Base-by-base conservation (phyloP, 805 yeast genomes). In the Wickerhamomyces bovis region DNA sequence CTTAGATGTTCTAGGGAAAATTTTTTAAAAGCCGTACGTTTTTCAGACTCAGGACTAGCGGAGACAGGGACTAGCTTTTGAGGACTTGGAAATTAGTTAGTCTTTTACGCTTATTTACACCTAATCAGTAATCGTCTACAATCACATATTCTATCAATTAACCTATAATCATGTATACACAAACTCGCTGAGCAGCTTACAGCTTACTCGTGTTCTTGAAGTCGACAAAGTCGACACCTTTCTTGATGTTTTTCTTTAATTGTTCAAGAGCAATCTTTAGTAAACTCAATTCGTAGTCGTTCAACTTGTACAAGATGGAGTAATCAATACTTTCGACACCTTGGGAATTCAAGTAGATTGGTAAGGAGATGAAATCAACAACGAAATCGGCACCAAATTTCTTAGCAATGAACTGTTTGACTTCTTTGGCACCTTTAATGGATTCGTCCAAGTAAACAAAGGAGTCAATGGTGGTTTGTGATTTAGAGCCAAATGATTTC, bases 321-420 rank as follows among this genome's bases (percentile, higher is more conserved):
- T 70, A 73, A 56, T 83, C 74, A 45, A 85, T 77, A 51, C 72
- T 73, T 42, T 69, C 71, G 47, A 81, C 72, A 55, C 90, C 90
- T 39, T 70, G 63, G 48, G 65, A 63, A 46, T 76, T 73, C 50
- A 83, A 71, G 45, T 61, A 68, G 50, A 82, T 77, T 35, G 90
- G 90, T 53, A 81, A 70, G 1, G 92, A 77, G 63, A 85, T 77
- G 64, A 69, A 84, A 30, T 66, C 66, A 25, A 64, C 62, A 31
- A 47, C 18, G 23, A 33, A 44, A 5, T 44, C 46, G 15, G 28
- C 42, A 42, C 53, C 53, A 39, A 49, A 49, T 33, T 47, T 55
- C 50, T 50, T 43, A 6, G 50, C 49, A 13, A 58, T 53, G 48
- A 53, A 52, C 13, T 49, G 43, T 39, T 50, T 49, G 1, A 54